Evolutionary conservation across 2,329 filamentous ascomycete genomes (phyloP), one percentile per base, ranked within the genome.

Genomic region (Clarireedia monteithiana): DNA sequence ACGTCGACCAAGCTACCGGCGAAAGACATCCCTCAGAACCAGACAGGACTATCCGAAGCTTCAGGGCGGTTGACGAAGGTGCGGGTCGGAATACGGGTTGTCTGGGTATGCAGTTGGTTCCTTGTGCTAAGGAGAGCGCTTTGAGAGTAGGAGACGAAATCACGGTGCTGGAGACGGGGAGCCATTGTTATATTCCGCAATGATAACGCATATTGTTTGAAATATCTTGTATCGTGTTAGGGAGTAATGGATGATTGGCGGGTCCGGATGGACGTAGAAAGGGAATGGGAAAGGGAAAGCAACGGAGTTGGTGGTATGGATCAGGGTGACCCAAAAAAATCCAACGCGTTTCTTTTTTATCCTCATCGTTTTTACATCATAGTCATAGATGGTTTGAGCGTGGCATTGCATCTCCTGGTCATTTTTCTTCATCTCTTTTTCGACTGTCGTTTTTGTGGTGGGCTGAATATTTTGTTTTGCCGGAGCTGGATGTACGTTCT

Each of bases 81-180:
- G 79, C 80, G 0, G 66, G 65, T 6, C 78, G 78, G 27, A 74
- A 72, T 48, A 72, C 69, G 53, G 80, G 82, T 0, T 85, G 83
- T 60, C 66, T 87, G 26, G 84, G 84, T 5, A 84, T 88, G 81
- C 82, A 85, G 67, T 70, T 87, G 58, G 82, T 80, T 40, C 84
- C 84, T 5, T 61, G 80, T 14, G 53, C 58, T 5, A 66, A 73
- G 58, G 72, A 78, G 60, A 72, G 72, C 30, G 55, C 55, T 5
- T 38, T 59, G 40, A 30, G 50, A 12, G 57, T 57, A n/a, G 59
- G 57, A 7, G 50, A 60, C 40, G 53, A 55, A 23, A 57, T 59
- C 34, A 55, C 51, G 4, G 58, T 59, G 10, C 23, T 58, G 44
- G 55, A 59, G 46, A 34, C 53, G 12, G 58, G 58, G 23, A 49